A percentile compares a stretch with the other conserved stretches of the same genome.
phyloP scores from a whole-genome alignment of 805 yeast species.

The Pichia eremophila region DNA sequence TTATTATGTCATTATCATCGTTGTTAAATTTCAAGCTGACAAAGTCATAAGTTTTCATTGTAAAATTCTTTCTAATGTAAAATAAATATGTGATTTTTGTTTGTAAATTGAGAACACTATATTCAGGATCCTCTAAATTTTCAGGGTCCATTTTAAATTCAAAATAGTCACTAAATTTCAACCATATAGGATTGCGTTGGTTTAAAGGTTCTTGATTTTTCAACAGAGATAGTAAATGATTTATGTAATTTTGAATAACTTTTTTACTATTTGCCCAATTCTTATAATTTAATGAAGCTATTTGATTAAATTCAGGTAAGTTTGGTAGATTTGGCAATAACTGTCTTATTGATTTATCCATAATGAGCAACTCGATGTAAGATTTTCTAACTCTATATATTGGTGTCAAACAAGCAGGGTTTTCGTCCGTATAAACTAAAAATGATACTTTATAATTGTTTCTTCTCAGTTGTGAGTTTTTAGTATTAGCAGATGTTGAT shows the following conservation, averaged over 20 bases:
- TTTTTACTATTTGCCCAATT: conserved; percentile 27
- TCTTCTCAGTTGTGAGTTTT: conserved; percentile 17
- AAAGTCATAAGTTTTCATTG: conserved; percentile 12
- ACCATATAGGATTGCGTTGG: conserved; percentile 18
- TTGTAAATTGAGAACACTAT: conserved; percentile 8
- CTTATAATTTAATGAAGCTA: conserved; percentile 20
- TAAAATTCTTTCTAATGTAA: conserved; percentile 14
- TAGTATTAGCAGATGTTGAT: neutral
- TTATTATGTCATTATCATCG: conserved; percentile 3
- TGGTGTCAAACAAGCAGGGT: conserved; percentile 43
- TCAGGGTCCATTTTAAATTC: conserved; percentile 13
- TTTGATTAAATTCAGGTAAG: conserved; percentile 23
- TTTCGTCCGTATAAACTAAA: conserved; percentile 51
- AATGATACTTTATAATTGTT: conserved; percentile 57
- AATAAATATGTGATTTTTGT: conserved; percentile 15
- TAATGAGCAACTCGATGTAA: conserved; percentile 45
- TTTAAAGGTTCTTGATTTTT: conserved; percentile 7
- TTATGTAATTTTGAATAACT: conserved; percentile 22
- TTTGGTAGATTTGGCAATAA: conserved; percentile 19
- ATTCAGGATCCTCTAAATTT: conserved; percentile 2
- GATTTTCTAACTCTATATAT: conserved; percentile 63
- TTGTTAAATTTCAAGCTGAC: conserved; percentile 1
- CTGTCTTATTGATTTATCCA: conserved; percentile 55
- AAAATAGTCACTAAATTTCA: conserved; percentile 19
- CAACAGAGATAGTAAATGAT: conserved; percentile 13